These are phyloP conservation scores for Puccinia polysora DNA, from an alignment of 1,284 basidiomycete species.

Conservation along the genomic window DNA sequence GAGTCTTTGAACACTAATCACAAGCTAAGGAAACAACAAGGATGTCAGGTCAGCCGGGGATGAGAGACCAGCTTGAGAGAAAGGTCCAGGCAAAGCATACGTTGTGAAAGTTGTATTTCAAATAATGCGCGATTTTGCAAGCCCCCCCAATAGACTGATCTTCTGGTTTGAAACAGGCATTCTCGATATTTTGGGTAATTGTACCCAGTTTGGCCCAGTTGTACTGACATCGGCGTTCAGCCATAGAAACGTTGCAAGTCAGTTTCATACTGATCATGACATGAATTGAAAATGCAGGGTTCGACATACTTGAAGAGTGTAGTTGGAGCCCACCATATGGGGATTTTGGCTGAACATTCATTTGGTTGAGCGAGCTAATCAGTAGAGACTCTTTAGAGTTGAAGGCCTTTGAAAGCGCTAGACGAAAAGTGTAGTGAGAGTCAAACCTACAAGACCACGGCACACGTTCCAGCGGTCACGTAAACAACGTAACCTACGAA, in stretches of 20 bases:
- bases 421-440: not conserved
- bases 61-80: no score
- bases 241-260: not conserved
- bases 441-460: slow-evolving; percentile 10
- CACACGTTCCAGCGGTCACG: not conserved
- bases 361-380: not conserved
- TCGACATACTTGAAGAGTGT: not conserved
- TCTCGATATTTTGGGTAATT: not conserved
- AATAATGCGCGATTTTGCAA: slow-evolving; percentile 6
- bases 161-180: slow-evolving; percentile 1
- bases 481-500: not conserved
- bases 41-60: no score
- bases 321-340: not conserved
- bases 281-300: not conserved
- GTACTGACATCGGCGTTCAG: not conserved
- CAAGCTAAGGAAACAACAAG: no score
- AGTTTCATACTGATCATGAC: not conserved
- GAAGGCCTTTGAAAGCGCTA: not conserved
- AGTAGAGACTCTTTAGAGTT: not conserved
- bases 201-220: slow-evolving; percentile 6
- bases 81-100: no score
- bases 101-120: slow-evolving; percentile 5
- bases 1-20: no score
- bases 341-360: slow-evolving; percentile 19
- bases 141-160: slow-evolving; percentile 15